phyloP scores from a whole-genome alignment of 129 eudicot species.

The Apium graveolens region DNA sequence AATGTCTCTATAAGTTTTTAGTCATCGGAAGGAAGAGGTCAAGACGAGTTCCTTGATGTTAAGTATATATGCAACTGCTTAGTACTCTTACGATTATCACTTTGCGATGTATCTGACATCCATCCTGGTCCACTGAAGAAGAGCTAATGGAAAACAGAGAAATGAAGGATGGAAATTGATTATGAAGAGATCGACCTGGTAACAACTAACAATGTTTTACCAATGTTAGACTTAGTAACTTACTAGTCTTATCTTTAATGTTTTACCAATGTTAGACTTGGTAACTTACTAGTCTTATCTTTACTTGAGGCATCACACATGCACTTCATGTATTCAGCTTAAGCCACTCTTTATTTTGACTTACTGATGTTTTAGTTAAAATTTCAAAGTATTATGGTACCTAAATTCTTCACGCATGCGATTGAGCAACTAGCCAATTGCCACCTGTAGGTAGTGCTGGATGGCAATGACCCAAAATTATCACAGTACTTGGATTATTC shows the following conservation, averaged over 20 bases:
- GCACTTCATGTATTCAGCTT: not conserved
- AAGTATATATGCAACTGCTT: not conserved
- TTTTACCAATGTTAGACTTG: not conserved
- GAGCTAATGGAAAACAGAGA: not conserved
- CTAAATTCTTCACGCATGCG: not conserved
- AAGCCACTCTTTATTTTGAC: not conserved
- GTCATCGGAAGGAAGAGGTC: not conserved
- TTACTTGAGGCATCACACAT: not conserved
- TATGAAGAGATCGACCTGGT: not conserved
- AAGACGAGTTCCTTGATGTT: not conserved
- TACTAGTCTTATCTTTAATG: not conserved
- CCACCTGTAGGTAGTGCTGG: not conserved
- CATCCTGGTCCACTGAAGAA: not conserved
- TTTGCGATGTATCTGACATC: not conserved
- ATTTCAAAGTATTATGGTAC: not conserved
- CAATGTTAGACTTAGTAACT: not conserved
- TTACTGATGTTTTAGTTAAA: not conserved
- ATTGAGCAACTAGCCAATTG: not conserved
- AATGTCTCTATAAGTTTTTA: not conserved
- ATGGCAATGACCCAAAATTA: not conserved
- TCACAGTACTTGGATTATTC: not conserved
- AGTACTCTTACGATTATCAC: not conserved
- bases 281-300: not conserved
- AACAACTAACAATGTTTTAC: not conserved
- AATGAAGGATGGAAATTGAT: not conserved